These are phyloP conservation scores for Madurella mycetomatis DNA, from an alignment of 2,329 filamentous ascomycete species.

Conservation along the genomic window DNA sequence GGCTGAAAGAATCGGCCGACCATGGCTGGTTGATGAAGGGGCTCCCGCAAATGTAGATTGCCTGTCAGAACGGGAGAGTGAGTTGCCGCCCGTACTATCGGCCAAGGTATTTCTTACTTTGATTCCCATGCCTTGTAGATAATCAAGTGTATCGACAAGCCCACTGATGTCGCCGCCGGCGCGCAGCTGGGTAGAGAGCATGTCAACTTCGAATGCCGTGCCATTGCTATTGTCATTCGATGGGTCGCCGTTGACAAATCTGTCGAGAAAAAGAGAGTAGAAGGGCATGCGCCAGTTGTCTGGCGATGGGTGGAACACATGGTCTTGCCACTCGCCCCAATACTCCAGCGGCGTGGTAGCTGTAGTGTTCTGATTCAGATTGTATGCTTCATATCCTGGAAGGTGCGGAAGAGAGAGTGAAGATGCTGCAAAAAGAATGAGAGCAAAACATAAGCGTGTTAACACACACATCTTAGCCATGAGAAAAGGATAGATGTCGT, in stretches of 20 bases:
- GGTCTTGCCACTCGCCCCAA: constrained; percentile 50
- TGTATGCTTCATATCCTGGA: constrained; percentile 37
- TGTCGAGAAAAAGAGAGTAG: constrained; percentile 60
- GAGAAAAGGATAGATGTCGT: constrained; percentile 1
- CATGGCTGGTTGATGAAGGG: constrained; percentile 60
- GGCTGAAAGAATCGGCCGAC: constrained; percentile 52
- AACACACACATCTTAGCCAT: constrained; percentile 5
- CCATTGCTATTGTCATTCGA: constrained; percentile 60
- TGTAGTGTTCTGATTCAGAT: constrained; percentile 55
- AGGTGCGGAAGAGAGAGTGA: constrained; percentile 13
- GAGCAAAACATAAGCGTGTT: constrained; percentile 9
- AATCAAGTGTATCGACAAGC: constrained; percentile 57
- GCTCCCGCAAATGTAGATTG: constrained; percentile 57
- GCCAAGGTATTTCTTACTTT: constrained; percentile 39
- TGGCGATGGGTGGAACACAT: constrained; percentile 52
- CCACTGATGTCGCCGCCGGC: constrained; percentile 58
- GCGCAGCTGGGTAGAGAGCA: constrained; percentile 55
- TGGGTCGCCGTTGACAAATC: constrained; percentile 62
- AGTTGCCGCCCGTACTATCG: not conserved
- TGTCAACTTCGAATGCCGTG: constrained; percentile 58
- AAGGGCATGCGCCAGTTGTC: constrained; percentile 61
- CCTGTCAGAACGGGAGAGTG: constrained; percentile 33
- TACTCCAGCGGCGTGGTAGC: constrained; percentile 54
- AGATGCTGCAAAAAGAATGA: constrained; percentile 12
- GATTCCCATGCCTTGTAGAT: constrained; percentile 61